These are phyloP conservation scores for Thraustochytrium sp. DNA, from an alignment of 352 stramenopile species.

Conservation along the genomic window DNA sequence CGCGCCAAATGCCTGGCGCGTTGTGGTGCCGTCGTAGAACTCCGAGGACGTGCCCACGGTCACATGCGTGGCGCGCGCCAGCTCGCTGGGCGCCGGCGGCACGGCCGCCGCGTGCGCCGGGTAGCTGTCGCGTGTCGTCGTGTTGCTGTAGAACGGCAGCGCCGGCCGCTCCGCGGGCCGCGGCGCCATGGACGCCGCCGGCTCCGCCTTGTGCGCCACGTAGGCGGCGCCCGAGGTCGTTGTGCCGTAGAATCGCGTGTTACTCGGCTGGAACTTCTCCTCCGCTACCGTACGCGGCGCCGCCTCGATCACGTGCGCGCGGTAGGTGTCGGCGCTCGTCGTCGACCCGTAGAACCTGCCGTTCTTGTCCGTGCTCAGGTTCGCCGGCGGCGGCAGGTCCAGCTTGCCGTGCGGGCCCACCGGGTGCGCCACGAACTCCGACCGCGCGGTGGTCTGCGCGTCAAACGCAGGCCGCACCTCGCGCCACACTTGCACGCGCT, in stretches of 20 bases:
- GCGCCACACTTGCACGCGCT: conserved; percentile 22
- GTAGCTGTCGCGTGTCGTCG: conserved; percentile 6
- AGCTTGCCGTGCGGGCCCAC: background rate
- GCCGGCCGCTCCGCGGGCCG: background rate
- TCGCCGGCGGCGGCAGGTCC: background rate
- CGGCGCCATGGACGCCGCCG: background rate
- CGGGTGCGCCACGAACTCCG: background rate
- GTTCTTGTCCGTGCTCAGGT: conserved; percentile 7
- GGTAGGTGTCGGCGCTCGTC: background rate
- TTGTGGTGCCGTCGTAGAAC: conserved; percentile 21
- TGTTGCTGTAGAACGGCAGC: background rate
- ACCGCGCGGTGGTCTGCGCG: background rate
- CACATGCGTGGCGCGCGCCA: background rate
- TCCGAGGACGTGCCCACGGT: background rate
- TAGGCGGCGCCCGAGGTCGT: conserved; percentile 11
- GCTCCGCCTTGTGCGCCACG: background rate
- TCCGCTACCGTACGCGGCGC: background rate
- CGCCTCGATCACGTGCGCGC: background rate
- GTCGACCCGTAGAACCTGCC: conserved; percentile 13
- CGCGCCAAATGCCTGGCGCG: background rate
- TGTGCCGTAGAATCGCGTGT: background rate
- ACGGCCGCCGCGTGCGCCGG: background rate
- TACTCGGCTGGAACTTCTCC: conserved; percentile 30
- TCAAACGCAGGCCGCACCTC: background rate
- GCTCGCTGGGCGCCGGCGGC: background rate